Base-by-base conservation (phyloP, 108 stramenopile species). In the Cyclotella distinguenda region DNA sequence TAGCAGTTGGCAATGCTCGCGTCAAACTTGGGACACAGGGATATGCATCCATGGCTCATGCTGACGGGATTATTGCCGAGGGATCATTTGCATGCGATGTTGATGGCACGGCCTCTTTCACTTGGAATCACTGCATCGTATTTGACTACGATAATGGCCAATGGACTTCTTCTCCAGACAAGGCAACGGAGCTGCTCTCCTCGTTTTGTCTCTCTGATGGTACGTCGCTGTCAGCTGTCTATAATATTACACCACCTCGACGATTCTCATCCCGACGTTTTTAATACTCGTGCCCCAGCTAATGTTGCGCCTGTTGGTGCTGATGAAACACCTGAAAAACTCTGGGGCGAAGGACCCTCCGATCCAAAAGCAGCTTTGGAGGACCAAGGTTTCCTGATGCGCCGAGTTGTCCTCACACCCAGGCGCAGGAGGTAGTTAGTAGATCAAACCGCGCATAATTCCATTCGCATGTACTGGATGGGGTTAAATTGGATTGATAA, bases 331-430 rank as follows among this genome's bases (percentile, higher is more conserved):
- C 66, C 83, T 12, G 77, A 77, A 58, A 78, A 70, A 26, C 72
- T 91, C 32, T 88, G 86, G 90, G 90, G 90, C 12, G 84, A 77
- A 32, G 85, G 68, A 4, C 75, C 76, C 30, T 22, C 84, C 39
- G 81, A 91, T 69, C 90, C 90, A 9, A 83, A 79, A 53, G 70
- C 60, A 16, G 78, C 75, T 53, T 57, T 91, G 47, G 87, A 86
- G 63, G 79, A 44, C 16, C 75, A 85, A 62, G 86, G 83, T 16
- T 91, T 91, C 57, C 80, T 72, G 53, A 88, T 88, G 87, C 79
- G 86, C 38, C 77, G 78, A 19, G 79, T 86, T 36, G 82, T 87
- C 58, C 82, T 91, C 3, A 80, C 81, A 18, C 61, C 81, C 43
- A 68, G 66, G 40, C 75, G 73, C 40, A 66, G 51, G 65, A 66